Evolutionary conservation across 1,139 yeast genomes (phyloP), one percentile per base, ranked within the genome.

Genomic region (Kodamaea arcana): DNA sequence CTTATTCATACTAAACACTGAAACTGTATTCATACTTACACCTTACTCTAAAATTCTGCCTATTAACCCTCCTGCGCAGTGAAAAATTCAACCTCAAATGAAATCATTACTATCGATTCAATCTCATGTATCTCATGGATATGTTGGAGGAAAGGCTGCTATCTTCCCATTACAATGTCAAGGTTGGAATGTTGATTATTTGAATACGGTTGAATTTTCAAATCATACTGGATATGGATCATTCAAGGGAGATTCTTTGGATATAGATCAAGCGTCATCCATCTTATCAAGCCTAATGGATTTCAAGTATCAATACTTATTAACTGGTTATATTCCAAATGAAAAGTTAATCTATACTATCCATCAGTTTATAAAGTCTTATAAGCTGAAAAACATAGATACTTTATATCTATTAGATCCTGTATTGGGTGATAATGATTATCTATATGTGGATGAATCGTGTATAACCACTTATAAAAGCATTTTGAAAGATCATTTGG

Each of bases 381-480:
- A 39, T 21, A 51, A 51, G 33, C 20, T 27, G 24, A 36, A 30
- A 12, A 45, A 50, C 10, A 47, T 62, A 4, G 27, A 57, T 4
- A 34, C 44, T 2, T 29, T 52, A 22, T 83, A 94, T 80, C 64
- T 88, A 10, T 57, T 88, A 42, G 98, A 92, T 53, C 97, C 98
- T 1, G 97, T 92, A 2, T 72, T 92, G 72, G 98, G 98, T 11
- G 98, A 92, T 56, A 81, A 86, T 46, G 95, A 95, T 2, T 72
- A 71, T 40, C 56, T 90, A 18, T 92, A 92, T 51, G 97, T 92
- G 9, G 74, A 79, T 30, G 72, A 78, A 42, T 75, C 76, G 15
- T 84, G 87, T 34, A 69, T 90, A 0, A 76, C 78, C 0, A 73
- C 76, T 2, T 90, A 90, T 54, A 70, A 72, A 50, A 48, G 62